These are phyloP conservation scores for Penicillium sp. DNA, from an alignment of 2,329 filamentous ascomycete species.

Conservation along the genomic window DNA sequence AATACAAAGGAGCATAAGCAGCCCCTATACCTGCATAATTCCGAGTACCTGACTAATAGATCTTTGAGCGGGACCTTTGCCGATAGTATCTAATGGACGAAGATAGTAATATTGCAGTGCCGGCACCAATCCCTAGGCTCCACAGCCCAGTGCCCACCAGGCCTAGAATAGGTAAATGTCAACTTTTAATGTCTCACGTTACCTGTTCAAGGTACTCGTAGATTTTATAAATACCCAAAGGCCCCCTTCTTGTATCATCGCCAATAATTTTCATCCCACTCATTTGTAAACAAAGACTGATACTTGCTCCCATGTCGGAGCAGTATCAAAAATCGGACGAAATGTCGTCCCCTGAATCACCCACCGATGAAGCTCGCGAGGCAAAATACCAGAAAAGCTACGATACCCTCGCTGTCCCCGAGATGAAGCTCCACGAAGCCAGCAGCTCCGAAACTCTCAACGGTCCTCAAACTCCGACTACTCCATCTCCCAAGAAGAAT, in stretches of 20 bases:
- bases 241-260: constrained; percentile 54
- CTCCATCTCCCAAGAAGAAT: constrained; percentile 24
- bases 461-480: constrained; percentile 3
- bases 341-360: constrained; percentile 3
- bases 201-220: neutral
- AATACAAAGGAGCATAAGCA: neutral
- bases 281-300: constrained; percentile 1
- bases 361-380: neutral
- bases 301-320: constrained; percentile 7
- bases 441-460: constrained; percentile 22
- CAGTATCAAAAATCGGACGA: constrained; percentile 4
- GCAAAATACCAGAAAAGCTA: constrained; percentile 1
- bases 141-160: neutral
- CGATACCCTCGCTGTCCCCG: constrained; percentile 15
- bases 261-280: constrained; percentile 50
- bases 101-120: neutral
- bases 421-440: constrained; percentile 19
- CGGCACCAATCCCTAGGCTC: neutral
- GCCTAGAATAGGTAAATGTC: constrained; percentile 2
- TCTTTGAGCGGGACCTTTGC: neutral
- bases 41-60: neutral
- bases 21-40: neutral
- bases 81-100: neutral
- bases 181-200: neutral
- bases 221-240: constrained; percentile 1